Evolutionary conservation across 2,329 filamentous ascomycete genomes (phyloP), one percentile per base, ranked within the genome.

Genomic region (Talaromyces marneffei): DNA sequence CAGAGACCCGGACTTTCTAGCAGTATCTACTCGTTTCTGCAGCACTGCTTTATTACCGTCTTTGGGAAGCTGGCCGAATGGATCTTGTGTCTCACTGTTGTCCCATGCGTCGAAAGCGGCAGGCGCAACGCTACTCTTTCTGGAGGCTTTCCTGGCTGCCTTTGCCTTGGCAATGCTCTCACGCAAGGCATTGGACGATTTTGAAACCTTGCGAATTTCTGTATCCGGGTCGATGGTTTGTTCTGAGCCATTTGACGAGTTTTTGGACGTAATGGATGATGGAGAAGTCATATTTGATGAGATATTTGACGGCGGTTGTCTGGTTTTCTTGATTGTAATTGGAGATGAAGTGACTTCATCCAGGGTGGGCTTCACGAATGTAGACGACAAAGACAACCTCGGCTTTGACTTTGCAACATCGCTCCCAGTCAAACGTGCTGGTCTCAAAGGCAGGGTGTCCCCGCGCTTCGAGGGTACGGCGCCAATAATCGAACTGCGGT

Each of bases 131-230:
- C 65, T 70, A 62, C 70, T 75, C 60, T 70, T 69, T 57, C 65
- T 70, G 4, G 74, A 72, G 10, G 84, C 86, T 64, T 86, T 84
- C 61, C 85, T 88, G 2, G 91, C 90, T 2, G 92, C 92, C 71
- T 93, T 96, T 0, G 94, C 93, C 68, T 92, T 93, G 39, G 92
- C 91, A 65, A 97, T 97, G 59, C 94, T 92, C 57, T 97, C 91
- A 35, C 94, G 86, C 14, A 99, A 77, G 0, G 92, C 87, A 16
- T 84, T 80, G 0, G 93, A 97, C 0, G 92, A 92, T 68, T 90
- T 94, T 5, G 79, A 75, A 0, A 74, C 73, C 62, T 79, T 83
- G 37, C 74, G 72, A 14, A 74, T 69, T 61, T 78, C 75, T 23
- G 57, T 57, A 48, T 72, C 71, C 29, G 70, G 65, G 52, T 74